phyloP scores from a whole-genome alignment of 169 alveolate genomes.

The Blepharisma undulans region DNA sequence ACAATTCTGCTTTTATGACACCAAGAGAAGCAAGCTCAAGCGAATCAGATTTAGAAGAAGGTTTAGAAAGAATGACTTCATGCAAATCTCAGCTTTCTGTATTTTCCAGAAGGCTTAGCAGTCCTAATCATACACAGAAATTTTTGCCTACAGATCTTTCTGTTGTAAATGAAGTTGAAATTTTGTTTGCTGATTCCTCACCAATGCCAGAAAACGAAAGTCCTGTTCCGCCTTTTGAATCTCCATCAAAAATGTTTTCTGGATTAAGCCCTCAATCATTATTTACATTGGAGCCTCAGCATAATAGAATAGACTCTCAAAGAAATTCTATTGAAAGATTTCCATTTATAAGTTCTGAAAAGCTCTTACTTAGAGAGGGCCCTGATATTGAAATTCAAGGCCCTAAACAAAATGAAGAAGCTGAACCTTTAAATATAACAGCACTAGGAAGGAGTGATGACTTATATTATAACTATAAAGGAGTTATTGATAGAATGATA shows the following conservation, averaged over 20 bases:
- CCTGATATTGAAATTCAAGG: too few species aligned
- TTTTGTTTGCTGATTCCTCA: not conserved
- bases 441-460: not conserved
- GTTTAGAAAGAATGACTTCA: not conserved
- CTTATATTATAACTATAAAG: not conserved
- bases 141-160: not conserved
- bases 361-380: too few species aligned
- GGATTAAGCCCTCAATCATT: not conserved
- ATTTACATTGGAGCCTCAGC: not conserved
- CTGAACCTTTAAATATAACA: not conserved
- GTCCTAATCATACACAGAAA: not conserved
- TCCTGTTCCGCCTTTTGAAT: not conserved
- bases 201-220: not conserved
- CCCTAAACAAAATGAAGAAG: not conserved
- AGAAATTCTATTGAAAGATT: not conserved
- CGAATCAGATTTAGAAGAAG: not conserved
- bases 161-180: not conserved
- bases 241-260: not conserved
- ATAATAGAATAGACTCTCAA: not conserved
- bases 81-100: not conserved
- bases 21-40: not conserved
- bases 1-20: not conserved
- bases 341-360: not conserved
- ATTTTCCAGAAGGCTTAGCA: not conserved
- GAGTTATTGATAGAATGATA: not conserved